A percentile compares a stretch with the other conserved stretches of the same genome.
Conservation (phyloP, 805 yeast species). For the Metschnikowia bowlesiae region DNA sequence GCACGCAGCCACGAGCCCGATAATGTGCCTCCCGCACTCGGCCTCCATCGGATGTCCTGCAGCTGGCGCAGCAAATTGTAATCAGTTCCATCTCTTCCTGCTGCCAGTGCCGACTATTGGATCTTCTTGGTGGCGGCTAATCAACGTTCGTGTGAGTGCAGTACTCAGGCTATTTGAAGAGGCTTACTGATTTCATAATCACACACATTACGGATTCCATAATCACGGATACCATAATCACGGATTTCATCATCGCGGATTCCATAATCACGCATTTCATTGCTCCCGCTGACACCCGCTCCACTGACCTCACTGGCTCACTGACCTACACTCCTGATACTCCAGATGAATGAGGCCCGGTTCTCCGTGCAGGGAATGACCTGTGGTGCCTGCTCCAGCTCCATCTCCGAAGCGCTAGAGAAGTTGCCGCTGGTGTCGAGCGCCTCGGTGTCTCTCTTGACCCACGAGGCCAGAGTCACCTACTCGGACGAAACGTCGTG, state of each 20-base stretch:
- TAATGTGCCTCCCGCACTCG: background rate
- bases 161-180: background rate
- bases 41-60: background rate
- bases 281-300: no score
- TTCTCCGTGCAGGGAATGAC: conserved; percentile 22
- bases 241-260: no score
- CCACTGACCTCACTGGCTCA: no score
- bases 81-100: conserved; percentile 3
- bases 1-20: background rate
- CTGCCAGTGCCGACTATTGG: background rate
- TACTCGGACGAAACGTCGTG: conserved; percentile 4
- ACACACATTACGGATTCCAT: no score
- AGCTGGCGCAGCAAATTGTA: background rate
- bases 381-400: conserved; percentile 24
- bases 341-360: conserved; percentile 7
- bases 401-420: conserved; percentile 21
- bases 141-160: background rate
- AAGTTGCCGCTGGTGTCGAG: conserved; percentile 11
- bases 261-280: no score
- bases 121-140: no score
- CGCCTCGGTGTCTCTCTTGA: conserved; percentile 22
- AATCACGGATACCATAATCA: no score
- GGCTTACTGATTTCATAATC: no score
- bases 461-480: conserved; percentile 25
- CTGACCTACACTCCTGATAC: no score